Percentiles rank a stretch among this genome's conserved stretches.
phyloP scores from a whole-genome alignment of 2,329 filamentous ascomycete species.

The Xylaria arbuscula region DNA sequence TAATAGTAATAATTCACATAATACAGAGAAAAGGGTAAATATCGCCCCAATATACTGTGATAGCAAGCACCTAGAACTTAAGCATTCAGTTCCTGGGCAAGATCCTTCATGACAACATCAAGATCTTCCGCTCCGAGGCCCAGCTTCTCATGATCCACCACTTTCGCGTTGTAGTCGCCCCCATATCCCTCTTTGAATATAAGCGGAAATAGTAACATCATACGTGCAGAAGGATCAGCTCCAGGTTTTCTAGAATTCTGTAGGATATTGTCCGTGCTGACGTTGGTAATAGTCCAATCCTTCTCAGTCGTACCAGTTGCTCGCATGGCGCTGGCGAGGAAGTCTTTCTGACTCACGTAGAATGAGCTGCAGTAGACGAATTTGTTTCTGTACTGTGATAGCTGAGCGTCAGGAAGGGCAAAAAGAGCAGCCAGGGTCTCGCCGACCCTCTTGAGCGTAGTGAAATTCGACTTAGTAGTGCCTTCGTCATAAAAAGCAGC shows the following conservation, averaged over 20 bases:
- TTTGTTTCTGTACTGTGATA: constrained; percentile 47
- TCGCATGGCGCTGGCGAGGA: constrained; percentile 51
- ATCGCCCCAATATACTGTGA: background rate
- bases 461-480: constrained; percentile 45
- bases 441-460: constrained; percentile 50
- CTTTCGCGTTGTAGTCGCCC: constrained; percentile 49
- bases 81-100: constrained; percentile 22
- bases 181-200: constrained; percentile 49
- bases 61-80: background rate
- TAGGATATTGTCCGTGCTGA: constrained; percentile 40
- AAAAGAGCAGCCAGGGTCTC: constrained; percentile 52
- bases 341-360: constrained; percentile 50
- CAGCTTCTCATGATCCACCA: constrained; percentile 45
- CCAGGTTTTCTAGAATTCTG: constrained; percentile 30
- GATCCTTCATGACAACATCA: constrained; percentile 44
- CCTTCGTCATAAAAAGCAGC: constrained; percentile 50
- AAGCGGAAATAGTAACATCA: constrained; percentile 44
- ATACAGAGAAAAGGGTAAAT: background rate
- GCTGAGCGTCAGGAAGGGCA: constrained; percentile 49
- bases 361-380: constrained; percentile 53
- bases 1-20: too few relatives aligned
- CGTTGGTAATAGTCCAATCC: constrained; percentile 47
- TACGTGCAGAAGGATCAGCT: constrained; percentile 35
- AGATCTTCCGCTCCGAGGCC: constrained; percentile 47
- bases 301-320: constrained; percentile 47